Evolutionary conservation across 2,329 filamentous ascomycete species (phyloP), one percentile per base, ranked within the genome.

Genomic region (Aspergillus aculeatinus): DNA sequence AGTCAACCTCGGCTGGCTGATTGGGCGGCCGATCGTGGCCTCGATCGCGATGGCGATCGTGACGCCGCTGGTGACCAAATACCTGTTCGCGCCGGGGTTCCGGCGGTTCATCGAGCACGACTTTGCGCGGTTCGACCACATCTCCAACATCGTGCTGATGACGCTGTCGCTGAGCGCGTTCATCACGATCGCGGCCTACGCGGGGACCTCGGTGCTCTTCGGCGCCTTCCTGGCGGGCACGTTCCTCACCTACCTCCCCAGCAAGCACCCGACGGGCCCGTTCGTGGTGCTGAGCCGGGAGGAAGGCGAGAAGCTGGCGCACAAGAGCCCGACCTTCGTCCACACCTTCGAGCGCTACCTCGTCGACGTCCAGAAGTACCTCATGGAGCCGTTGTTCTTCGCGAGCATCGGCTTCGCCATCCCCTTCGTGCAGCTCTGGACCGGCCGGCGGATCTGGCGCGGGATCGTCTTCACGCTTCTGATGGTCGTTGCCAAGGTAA

Each of bases 341-440:
- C 74, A 77, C 55, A 77, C 76, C 0, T 78, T 77, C 57, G 75
- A 77, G 56, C 61, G 63, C 10, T 79, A 78, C 56, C 64, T 77
- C 1, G 55, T 73, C 1, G 75, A 69, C 11, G 68, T 73, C 14
- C 76, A 75, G 59, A 61, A 70, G 23, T 72, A 72, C 57, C 58
- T 73, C 47, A 73, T 73, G 70, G 71, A 70, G 51, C 71, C 71
- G 21, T 49, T 73, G 12, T 73, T 73, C 52, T 73, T 73, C 29
- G 64, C 70, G 2, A 73, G 70, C 55, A 65, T 74, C 9, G 72
- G 72, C 0, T 74, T 74, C 42, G 72, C 72, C 0, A 72, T 74
- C 50, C 72, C 72, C 1, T 74, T 73, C 51, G 57, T 74, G 50
- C 54, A 69, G 51, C 63, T 74, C 1, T 73, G 72, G 72, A 72